Percentiles rank a stretch among this genome's conserved stretches.
Evolutionary conservation across 306 rosid species (phyloP).

Genomic region (Cyclanthera cordifolia): DNA sequence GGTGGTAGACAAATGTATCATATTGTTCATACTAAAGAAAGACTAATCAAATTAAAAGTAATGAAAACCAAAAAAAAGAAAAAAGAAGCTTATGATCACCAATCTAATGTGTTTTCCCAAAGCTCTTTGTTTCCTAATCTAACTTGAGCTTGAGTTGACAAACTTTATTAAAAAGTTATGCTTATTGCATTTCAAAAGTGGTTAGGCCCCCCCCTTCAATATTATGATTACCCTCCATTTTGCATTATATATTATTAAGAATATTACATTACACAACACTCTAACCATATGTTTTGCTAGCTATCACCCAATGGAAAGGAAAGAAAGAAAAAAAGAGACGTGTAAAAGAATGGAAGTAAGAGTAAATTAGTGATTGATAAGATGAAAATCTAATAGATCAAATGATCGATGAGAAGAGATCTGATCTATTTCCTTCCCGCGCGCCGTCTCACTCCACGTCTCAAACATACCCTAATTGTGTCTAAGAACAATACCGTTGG

Average conservation of each 20-base stretch:
- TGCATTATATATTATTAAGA: neutral
- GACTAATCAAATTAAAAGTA: neutral
- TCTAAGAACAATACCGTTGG: neutral
- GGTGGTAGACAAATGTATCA: no score
- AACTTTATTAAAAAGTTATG: neutral
- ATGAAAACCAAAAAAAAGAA: neutral
- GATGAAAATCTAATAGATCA: no score
- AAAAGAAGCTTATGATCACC: neutral
- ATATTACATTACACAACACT: neutral
- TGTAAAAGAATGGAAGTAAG: no score
- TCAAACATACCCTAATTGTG: neutral
- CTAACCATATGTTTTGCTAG: no score
- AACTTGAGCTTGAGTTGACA: neutral
- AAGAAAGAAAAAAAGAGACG: no score
- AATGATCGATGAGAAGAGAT: no score
- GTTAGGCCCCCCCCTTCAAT: slow-evolving; percentile 4
- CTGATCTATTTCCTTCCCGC: no score
- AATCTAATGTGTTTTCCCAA: neutral
- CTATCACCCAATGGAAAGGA: no score
- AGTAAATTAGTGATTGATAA: no score
- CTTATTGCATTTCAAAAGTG: neutral
- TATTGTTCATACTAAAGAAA: neutral
- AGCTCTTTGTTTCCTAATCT: neutral
- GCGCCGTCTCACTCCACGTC: no score
- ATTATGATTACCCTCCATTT: neutral